These are phyloP conservation scores for Ulota crispa DNA, from an alignment of 225 moss, liverwort and hornwort genomes.

Conservation along the genomic window DNA sequence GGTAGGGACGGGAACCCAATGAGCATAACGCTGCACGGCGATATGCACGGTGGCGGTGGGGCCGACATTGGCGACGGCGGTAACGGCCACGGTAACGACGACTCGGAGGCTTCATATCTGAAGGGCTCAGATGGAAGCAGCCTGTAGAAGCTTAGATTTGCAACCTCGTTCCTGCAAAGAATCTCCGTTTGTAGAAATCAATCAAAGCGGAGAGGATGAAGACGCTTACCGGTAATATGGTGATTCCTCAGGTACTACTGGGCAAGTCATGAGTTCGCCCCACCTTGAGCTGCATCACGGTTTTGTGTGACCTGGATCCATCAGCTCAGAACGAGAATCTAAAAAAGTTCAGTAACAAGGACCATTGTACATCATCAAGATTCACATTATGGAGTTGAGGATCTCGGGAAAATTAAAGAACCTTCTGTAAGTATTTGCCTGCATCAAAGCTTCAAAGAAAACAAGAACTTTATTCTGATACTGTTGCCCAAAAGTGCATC, in stretches of 20 bases:
- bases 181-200: slow-evolving; percentile 23
- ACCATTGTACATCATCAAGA: slow-evolving; percentile 17
- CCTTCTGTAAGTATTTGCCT: slow-evolving; percentile 35
- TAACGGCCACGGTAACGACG: slow-evolving; percentile 52
- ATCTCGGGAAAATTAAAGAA: slow-evolving; percentile 10
- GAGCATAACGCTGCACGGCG: slow-evolving; percentile 48
- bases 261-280: background rate
- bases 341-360: slow-evolving; percentile 3
- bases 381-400: slow-evolving; percentile 16
- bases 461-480: slow-evolving; percentile 15
- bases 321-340: slow-evolving; percentile 20
- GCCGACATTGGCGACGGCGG: slow-evolving; percentile 44
- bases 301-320: slow-evolving; percentile 36
- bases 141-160: slow-evolving; percentile 21
- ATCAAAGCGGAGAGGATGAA: slow-evolving; percentile 24
- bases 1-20: slow-evolving; percentile 47
- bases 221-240: slow-evolving; percentile 10
- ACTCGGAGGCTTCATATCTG: slow-evolving; percentile 58
- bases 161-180: background rate
- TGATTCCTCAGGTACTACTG: slow-evolving; percentile 17
- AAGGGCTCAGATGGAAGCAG: slow-evolving; percentile 66
- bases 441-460: slow-evolving; percentile 4
- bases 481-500: background rate
- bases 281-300: slow-evolving; percentile 30
- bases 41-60: slow-evolving; percentile 55